Base-by-base conservation (phyloP, 164 flowering plant species). In the Cinnamomum micranthum region DNA sequence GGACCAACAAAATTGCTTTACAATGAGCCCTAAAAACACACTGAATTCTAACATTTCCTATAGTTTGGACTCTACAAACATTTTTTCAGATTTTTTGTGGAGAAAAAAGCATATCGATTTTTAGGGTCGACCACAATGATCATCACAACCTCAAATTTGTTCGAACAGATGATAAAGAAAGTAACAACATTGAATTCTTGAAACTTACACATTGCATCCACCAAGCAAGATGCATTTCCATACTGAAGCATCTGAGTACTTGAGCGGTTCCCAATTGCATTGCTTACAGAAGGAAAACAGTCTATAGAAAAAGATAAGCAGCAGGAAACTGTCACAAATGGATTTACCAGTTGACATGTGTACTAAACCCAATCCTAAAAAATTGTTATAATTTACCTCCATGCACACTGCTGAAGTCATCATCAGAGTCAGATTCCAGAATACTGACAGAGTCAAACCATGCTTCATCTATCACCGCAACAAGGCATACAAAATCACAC, bases 371-470 rank as follows among this genome's bases (percentile, higher is more conserved):
- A 63, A 47, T 15, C 19, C 28, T 24, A 31, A 33, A 27, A 68
- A 33, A 66, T 35, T 13, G 41, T 69, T 19, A n/a, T 19, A 60
- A 35, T 55, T 78, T 91, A 92, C 98, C 99, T 90, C 91, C 98
- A 81, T 82, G 87, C 70, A 96, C 89, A 80, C 99, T 96, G 65
- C 80, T 81, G 81, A 87, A 94, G 63, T 96, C 99, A 75, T 96
- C 99, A 81, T 95, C 99, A 47, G 97, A 88, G 27, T 96, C 99
- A 58, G 99, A 92, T n/a, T 91, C 99, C 75, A 92, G 72, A 77
- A 91, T 82, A 78, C 98, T 94, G 77, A 85, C 83, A 22, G 98
- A 86, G 81, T 96, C 98, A 81, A 88, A 94, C 97, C 97, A 96
- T 55, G 88, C 82, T 66, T 96, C 99, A 69, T 96, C 97, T 82